Percentiles rank a stretch among this genome's conserved stretches.
Evolutionary conservation across 2,329 filamentous ascomycete species (phyloP).

Genomic region (Fusarium siculi): DNA sequence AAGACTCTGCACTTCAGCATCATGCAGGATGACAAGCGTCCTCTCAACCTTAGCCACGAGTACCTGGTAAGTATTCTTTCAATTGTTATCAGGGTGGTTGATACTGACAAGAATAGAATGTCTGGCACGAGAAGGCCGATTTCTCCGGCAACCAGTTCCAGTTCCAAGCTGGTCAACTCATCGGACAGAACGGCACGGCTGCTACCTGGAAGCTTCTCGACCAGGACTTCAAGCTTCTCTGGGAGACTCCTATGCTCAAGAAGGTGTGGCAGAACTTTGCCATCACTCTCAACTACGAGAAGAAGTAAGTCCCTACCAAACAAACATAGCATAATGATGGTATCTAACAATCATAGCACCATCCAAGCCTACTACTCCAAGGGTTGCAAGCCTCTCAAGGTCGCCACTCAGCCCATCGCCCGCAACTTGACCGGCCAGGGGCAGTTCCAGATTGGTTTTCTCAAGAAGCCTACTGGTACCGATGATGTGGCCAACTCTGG

Average conservation of each 20-base stretch:
- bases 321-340: neutral
- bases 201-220: constrained; percentile 59
- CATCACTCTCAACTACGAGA: constrained; percentile 65
- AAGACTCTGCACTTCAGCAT: constrained; percentile 72
- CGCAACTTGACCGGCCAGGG: constrained; percentile 65
- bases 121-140: constrained; percentile 59
- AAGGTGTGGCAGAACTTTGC: constrained; percentile 71
- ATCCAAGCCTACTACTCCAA: constrained; percentile 68
- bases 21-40: constrained; percentile 60
- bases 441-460: constrained; percentile 70
- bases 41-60: constrained; percentile 69
- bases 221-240: constrained; percentile 61
- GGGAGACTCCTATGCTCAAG: constrained; percentile 60
- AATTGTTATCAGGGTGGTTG: rapidly evolving
- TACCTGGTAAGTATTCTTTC: constrained; percentile 57
- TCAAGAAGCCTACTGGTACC: constrained; percentile 68
- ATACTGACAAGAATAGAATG: constrained; percentile 34
- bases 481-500: constrained; percentile 60
- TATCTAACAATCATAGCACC: constrained; percentile 54
- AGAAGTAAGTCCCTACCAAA: constrained; percentile 56
- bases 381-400: constrained; percentile 55
- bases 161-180: constrained; percentile 65
- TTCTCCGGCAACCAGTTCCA: constrained; percentile 63
- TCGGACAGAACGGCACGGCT: constrained; percentile 50
- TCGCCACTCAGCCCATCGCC: constrained; percentile 60